These are phyloP conservation scores for Phialophora expanda DNA, from an alignment of 2,329 filamentous ascomycete species.

Conservation along the genomic window DNA sequence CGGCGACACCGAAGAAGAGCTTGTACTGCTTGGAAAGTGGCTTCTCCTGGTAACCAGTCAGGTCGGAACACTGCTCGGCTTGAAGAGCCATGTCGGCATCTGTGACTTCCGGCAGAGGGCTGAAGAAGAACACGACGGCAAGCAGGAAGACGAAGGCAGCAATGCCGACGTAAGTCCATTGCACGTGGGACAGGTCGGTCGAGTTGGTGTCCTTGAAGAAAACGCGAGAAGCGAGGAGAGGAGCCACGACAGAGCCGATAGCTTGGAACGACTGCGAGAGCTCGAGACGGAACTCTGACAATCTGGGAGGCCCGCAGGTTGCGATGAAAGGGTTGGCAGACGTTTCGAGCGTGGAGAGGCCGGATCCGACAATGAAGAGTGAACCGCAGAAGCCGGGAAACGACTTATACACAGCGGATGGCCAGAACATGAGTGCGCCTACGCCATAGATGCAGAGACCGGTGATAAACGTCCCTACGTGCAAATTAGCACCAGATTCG, in stretches of 20 bases:
- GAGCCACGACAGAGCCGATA: slow-evolving; percentile 74
- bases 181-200: slow-evolving; percentile 69
- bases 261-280: slow-evolving; percentile 79
- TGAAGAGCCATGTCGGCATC: slow-evolving; percentile 71
- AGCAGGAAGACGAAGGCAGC: slow-evolving; percentile 72
- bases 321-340: slow-evolving; percentile 78
- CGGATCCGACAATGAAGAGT: slow-evolving; percentile 75
- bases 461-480: slow-evolving; percentile 69
- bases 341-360: slow-evolving; percentile 75
- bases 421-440: slow-evolving; percentile 84
- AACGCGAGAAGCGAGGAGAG: slow-evolving; percentile 66
- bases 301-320: slow-evolving; percentile 76
- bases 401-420: slow-evolving; percentile 72
- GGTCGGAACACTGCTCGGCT: slow-evolving; percentile 47
- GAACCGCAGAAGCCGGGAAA: slow-evolving; percentile 73
- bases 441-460: slow-evolving; percentile 72
- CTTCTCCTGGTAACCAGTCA: slow-evolving; percentile 57
- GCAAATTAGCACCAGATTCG: background rate
- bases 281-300: slow-evolving; percentile 78
- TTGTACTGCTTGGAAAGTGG: slow-evolving; percentile 74
- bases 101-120: slow-evolving; percentile 73
- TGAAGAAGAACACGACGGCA: slow-evolving; percentile 69
- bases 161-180: slow-evolving; percentile 82
- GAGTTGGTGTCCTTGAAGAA: slow-evolving; percentile 71
- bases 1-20: slow-evolving; percentile 75